Evolutionary conservation across 2,329 filamentous ascomycete genomes (phyloP), one percentile per base, ranked within the genome.

Genomic region (Xylaria sp.): DNA sequence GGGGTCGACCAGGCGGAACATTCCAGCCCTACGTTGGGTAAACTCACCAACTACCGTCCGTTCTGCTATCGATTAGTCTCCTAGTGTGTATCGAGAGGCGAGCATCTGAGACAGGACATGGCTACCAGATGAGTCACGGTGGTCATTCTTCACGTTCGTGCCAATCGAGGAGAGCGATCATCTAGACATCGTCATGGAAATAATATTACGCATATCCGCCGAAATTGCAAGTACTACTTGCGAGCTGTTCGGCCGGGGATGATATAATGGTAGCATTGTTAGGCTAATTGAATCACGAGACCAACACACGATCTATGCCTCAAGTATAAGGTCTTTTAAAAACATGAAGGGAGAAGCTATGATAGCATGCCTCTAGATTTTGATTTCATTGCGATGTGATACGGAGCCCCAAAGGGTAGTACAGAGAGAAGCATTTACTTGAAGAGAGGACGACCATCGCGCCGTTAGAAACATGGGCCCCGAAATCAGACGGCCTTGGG

Each of bases 361-460:
- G 28, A 10, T 60, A 65, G 59, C 58, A 52, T 55, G 25, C 61
- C 25, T 69, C 43, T 66, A 68, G 65, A 71, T 72, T 58, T 72
- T 66, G 62, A 72, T 57, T 62, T 72, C 46, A 62, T 68, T 62
- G 57, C 55, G 56, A 69, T 62, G 46, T 41, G n/a, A 67, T 67
- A 65, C 48, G 41, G 43, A 70, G 25, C 55, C 51, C 20, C 49
- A 25, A 18, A 36, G 64, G 56, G 39, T 28, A 51, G 13, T 23
- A 54, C 51, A 25, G 49, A 62, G 46, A 36, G 46, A 60, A 75
- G 70, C 72, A 69, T 74, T 71, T 75, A 58, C 73, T 69, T 65
- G 73, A 76, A 76, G 74, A 73, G 69, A 75, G 70, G 49, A 64
- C 62, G 43, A 51, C 62, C 59, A 62, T 59, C 54, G 39, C 20